These are phyloP conservation scores for Lentinula aciculospora DNA, from an alignment of 768 basidiomycete genomes.

Conservation along the genomic window DNA sequence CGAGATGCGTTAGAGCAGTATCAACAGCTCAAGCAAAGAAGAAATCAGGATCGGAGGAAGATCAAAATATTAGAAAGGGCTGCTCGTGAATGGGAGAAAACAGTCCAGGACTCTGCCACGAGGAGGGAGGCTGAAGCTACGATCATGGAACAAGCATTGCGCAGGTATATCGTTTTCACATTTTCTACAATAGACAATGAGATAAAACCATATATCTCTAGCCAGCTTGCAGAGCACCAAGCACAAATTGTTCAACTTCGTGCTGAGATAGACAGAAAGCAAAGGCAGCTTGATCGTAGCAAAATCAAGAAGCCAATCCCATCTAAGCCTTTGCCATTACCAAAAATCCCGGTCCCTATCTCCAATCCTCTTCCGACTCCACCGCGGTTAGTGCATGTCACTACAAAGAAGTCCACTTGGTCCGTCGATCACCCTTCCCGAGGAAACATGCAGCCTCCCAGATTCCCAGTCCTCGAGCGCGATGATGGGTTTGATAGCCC, in stretches of 20 bases:
- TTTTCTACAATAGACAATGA: background rate
- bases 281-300: background rate
- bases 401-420: background rate
- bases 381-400: background rate
- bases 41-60: background rate
- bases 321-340: background rate
- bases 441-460: background rate
- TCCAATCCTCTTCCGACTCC: slow-evolving; percentile 5
- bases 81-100: background rate
- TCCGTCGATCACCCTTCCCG: background rate
- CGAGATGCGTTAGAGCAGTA: background rate
- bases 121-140: slow-evolving; percentile 3
- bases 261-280: slow-evolving; percentile 1
- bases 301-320: background rate
- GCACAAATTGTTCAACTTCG: slow-evolving; percentile 1
- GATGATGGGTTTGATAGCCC: background rate
- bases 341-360: background rate
- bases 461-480: background rate
- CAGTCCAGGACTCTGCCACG: background rate
- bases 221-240: slow-evolving; percentile 1
- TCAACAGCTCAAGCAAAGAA: slow-evolving; percentile 1
- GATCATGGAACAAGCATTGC: slow-evolving; percentile 2
- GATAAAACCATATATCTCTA: background rate
- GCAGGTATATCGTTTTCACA: background rate
- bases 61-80: background rate